Base-by-base conservation (phyloP, 2,329 filamentous ascomycete genomes). In the Arthroderma uncinatum region DNA sequence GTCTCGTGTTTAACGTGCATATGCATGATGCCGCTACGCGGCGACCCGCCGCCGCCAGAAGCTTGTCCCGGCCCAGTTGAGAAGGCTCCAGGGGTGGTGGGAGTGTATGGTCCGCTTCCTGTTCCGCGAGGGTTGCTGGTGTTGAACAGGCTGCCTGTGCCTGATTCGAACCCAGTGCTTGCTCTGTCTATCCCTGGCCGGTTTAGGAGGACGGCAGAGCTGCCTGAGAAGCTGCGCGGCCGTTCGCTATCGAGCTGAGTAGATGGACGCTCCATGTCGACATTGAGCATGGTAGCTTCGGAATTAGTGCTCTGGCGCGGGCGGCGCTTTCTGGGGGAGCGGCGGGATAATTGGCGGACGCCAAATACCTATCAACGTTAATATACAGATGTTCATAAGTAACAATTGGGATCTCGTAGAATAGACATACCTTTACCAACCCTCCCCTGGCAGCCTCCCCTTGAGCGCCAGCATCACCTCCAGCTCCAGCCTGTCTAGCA, bases 291-390 rank as follows among this genome's bases (percentile, higher is more conserved):
- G 16, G 84, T 87, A 34, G 87, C 81, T 62, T 84, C 89, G 3
- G 89, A 95, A 55, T 87, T 79, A 70, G 93, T 86, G 67, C 89
- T 96, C 65, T 87, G 84, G 59, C 89, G 82, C 6, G 86, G 85
- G 14, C 81, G 82, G 55, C 78, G 79, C 59, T 81, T 82, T 52
- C 82, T 82, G 58, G 82, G 82, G 61, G 80, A 76, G 53, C 90
- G 83, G 61, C 87, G 83, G 10, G 88, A 88, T 40, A 96, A 77
- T 70, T 96, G 90, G 50, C 91, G 86, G 80, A 91, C 89, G 54
- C 91, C 91, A 67, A 96, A 94, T 48, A 91, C 89, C 73, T 75
- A 61, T n/a, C 21, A 8, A 2, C 47, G 10, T 53, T 30, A 55
- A 55, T 37, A 59, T n/a, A n/a, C n/a, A n/a, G n/a, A n/a, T n/a